Evolutionary conservation across 768 basidiomycete species (phyloP).

Genomic region (Boletus sensibilis): DNA sequence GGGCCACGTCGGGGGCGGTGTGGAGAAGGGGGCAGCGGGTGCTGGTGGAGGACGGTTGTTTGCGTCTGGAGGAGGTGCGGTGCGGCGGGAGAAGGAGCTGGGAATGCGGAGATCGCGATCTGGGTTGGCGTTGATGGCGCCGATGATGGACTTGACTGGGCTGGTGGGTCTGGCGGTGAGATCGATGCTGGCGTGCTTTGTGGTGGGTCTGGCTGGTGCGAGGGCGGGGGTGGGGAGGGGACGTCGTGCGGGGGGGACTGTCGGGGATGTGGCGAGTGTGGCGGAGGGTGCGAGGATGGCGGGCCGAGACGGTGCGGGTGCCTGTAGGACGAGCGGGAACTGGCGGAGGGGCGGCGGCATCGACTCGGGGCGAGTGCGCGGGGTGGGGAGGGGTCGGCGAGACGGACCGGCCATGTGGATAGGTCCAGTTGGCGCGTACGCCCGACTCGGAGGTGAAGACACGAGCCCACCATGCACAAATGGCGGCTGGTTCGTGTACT

Average conservation of each 20-base stretch:
- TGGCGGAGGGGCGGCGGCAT: constrained; percentile 22
- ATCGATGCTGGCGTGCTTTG: constrained; percentile 28
- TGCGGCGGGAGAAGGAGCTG: constrained; percentile 24
- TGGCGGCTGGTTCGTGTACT: constrained; percentile 13
- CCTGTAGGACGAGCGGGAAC: constrained; percentile 25
- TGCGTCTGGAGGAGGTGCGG: constrained; percentile 13
- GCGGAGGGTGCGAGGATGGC: constrained; percentile 26
- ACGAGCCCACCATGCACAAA: constrained; percentile 2
- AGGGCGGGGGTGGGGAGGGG: constrained; percentile 24
- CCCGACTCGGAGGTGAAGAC: constrained; percentile 10
- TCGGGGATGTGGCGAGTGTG: constrained; percentile 17
- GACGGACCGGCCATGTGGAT: constrained; percentile 20
- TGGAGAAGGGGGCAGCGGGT: background rate
- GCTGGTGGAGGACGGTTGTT: background rate
- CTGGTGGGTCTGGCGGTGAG: constrained; percentile 20
- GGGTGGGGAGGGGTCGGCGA: constrained; percentile 31
- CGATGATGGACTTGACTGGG: constrained; percentile 18
- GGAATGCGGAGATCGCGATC: constrained; percentile 26
- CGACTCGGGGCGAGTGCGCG: constrained; percentile 28
- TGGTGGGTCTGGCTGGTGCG: background rate
- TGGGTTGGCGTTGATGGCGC: constrained; percentile 1
- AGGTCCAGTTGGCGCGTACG: constrained; percentile 12
- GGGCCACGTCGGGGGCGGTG: constrained; percentile 15
- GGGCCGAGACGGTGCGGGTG: constrained; percentile 33
- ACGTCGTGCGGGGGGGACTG: constrained; percentile 16